Evolutionary conservation across 352 stramenopile species (phyloP), one percentile per base, ranked within the genome.

Genomic region (Pythium utonaiense): DNA sequence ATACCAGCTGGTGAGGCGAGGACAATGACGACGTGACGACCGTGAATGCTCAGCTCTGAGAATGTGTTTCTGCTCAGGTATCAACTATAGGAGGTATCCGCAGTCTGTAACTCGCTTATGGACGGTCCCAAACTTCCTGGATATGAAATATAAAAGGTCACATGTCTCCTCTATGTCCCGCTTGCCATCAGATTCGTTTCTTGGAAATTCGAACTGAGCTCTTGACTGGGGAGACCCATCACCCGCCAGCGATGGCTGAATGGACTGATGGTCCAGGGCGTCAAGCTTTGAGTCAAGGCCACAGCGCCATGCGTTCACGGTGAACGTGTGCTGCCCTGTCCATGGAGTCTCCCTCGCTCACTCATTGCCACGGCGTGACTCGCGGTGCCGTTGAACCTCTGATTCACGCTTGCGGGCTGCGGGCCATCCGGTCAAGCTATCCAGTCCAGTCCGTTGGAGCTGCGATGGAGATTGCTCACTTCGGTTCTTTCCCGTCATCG

Each of bases 401-500:
- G 28, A 33, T 33, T 9, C 28, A 9, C 28, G 28, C 9, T 5
- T 33, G 28, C 28, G 28, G 28, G 28, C 28, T 33, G 28, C 28
- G 28, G 28, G 28, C 28, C 28, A 44, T 44, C 36, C 36, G n/a
- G 40, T 21, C 40, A 27, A 1, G n/a, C n/a, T n/a, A n/a, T n/a
- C 6, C 40, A 27, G 40, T 25, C 49, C 49, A 25, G 28, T n/a
- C 31, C 49, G 38, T 31, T 44, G 25, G 49, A 21, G 48, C n/a
- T n/a, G n/a, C n/a, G n/a, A 22, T 8, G 19, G 17, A 9, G n/a
- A 27, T 28, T 47, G 40, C 40, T 47, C 40, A 47, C 40, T 63
- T 63, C 36, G 47, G 57, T 57, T 52, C 47, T 63, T 51, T 44
- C 48, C 57, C 30, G 21, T 49, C 22, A 63, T 57, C 57, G 57